These are phyloP conservation scores for Desmodesmus armatus DNA, from an alignment of 139 green algal species.

Conservation along the genomic window DNA sequence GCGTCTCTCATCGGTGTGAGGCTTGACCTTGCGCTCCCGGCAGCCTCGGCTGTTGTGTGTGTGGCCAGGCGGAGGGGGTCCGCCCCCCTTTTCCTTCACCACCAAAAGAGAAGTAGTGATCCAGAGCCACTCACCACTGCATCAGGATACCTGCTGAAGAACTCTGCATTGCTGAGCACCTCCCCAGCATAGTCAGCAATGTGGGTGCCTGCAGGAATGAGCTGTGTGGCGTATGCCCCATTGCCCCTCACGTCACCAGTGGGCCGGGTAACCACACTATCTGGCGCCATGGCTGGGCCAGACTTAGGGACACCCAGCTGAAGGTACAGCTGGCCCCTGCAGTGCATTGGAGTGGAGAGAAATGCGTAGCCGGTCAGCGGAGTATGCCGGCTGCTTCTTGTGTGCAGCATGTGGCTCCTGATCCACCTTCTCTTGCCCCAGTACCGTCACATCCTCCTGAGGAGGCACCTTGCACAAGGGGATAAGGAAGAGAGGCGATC, in stretches of 20 bases:
- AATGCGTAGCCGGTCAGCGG: neutral
- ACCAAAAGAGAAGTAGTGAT: too few species aligned
- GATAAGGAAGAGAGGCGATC: too few species aligned
- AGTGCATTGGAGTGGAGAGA: neutral
- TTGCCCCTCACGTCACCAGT: slow-evolving; percentile 52
- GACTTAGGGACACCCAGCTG: slow-evolving; percentile 45
- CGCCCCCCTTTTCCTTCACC: too few species aligned
- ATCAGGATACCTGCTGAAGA: slow-evolving; percentile 62
- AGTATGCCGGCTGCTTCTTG: neutral
- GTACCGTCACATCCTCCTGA: too few species aligned
- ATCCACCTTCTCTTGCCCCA: too few species aligned
- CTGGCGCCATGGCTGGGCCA: slow-evolving; percentile 46
- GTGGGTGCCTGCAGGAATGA: slow-evolving; percentile 54
- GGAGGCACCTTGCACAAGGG: too few species aligned
- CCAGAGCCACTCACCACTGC: slow-evolving; percentile 57
- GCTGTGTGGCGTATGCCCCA: neutral
- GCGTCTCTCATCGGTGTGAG: too few species aligned
- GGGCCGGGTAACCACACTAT: slow-evolving; percentile 47
- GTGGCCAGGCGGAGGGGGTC: too few species aligned
- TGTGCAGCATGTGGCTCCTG: neutral
- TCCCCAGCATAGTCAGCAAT: slow-evolving; percentile 68
- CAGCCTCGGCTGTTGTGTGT: too few species aligned
- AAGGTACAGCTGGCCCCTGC: slow-evolving; percentile 59
- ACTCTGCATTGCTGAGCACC: slow-evolving; percentile 54
- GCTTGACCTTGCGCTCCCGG: too few species aligned